phyloP scores from a whole-genome alignment of 495 filamentous ascomycete species.

The Penicillium daleae region DNA sequence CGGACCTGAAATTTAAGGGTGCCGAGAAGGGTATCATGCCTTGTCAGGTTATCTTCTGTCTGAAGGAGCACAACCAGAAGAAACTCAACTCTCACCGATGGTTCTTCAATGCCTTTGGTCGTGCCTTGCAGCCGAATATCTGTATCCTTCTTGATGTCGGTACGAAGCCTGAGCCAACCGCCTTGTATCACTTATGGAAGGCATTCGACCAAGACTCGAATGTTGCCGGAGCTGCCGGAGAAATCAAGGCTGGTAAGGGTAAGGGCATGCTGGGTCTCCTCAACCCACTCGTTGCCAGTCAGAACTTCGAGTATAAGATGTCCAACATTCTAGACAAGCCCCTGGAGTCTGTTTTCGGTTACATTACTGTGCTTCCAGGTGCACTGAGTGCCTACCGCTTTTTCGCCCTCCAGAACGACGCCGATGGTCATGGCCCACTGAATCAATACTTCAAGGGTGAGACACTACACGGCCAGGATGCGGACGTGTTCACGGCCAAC shows the following conservation, averaged over 20 bases:
- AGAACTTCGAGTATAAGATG: conserved; percentile 99
- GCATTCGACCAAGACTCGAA: conserved; percentile 97
- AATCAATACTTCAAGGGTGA: conserved; percentile 99
- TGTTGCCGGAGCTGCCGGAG: conserved; percentile 93
- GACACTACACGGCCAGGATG: conserved; percentile 93
- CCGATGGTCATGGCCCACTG: conserved; percentile 90
- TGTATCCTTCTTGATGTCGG: conserved; percentile 97
- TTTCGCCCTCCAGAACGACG: conserved; percentile 95
- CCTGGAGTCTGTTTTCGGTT: conserved; percentile 94
- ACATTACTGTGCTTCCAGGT: conserved; percentile 95
- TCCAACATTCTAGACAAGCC: conserved; percentile 99
- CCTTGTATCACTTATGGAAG: conserved; percentile 98
- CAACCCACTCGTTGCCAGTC: conserved; percentile 93
- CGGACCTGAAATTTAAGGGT: conserved; percentile 96
- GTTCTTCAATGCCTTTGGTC: conserved; percentile 99
- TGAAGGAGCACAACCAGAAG: conserved; percentile 97
- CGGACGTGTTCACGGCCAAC: conserved; percentile 98
- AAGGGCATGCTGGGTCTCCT: conserved; percentile 79
- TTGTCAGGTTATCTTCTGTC: conserved; percentile 96
- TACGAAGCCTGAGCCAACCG: conserved; percentile 81
- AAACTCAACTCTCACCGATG: conserved; percentile 98
- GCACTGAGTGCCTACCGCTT: conserved; percentile 95
- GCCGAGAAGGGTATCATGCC: conserved; percentile 99
- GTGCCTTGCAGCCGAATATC: conserved; percentile 90
- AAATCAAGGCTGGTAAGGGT: conserved; percentile 96